Evolutionary conservation across 1,284 basidiomycete genomes (phyloP), one percentile per base, ranked within the genome.

Genomic region (Xerocomus cyaneibrunnescens): DNA sequence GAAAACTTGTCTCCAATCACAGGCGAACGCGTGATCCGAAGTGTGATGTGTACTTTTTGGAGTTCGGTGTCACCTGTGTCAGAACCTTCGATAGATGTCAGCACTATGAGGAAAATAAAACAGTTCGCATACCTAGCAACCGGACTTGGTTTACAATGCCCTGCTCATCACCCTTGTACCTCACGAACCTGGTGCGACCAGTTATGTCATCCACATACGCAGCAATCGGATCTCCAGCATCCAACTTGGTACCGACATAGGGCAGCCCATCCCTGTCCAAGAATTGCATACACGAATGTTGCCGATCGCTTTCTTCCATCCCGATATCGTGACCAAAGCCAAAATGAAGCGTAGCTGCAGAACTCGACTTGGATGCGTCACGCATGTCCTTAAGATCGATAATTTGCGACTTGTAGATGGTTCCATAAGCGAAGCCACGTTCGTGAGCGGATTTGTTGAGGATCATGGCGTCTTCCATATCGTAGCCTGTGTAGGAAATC

Each of bases 401-500:
- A 37, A 91, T 91, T 66, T 96, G 87, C 6, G 92, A 89, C 74
- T 99, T 99, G 80, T 98, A 99, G 35, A 99, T 85, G 1, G 94
- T 94, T 21, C 97, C 97, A 67, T 99, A 98, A 0, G 81, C 94
- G 68, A 99, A 99, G 0, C 97, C 97, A 38, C 97, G 88, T 73
- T 99, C 97, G 69, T 99, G 94, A 4, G 94, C 90, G 5, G 94
- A 98, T 76, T 99, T 99, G 76, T 99, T 99, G 48, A 99, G 75
- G 61, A 99, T 99, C 97, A 99, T 99, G 56, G 97, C 97, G 65
- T 99, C 97, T 75, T 99, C 97, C 97, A 99, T 99, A 71, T 99
- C 97, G 73, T 99, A 99, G 7, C 97, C 97, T 0, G 97, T 99
- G 72, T 99, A 99, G 0, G 97, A 99, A 61, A 99, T 98, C 68